Percentiles rank a stretch among this genome's conserved stretches.
These are phyloP conservation scores for Candida sakaeoensis DNA, from an alignment of 805 yeast species.

Conservation along the genomic window DNA sequence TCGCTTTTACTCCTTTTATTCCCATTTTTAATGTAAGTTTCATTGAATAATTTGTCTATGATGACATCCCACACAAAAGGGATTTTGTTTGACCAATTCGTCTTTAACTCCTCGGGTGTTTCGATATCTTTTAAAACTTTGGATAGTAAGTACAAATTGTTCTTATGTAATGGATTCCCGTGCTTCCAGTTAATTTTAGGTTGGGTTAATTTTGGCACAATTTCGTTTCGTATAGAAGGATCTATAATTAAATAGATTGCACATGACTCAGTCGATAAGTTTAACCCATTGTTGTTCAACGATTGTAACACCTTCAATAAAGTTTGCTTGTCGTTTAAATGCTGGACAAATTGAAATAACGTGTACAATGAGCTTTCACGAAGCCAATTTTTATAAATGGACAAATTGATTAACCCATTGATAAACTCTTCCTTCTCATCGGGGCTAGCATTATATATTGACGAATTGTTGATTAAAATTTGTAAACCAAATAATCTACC, in stretches of 20 bases:
- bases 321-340: constrained; percentile 10
- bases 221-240: constrained; percentile 14
- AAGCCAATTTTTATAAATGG: constrained; percentile 74
- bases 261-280: constrained; percentile 74
- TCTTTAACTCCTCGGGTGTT: constrained; percentile 31
- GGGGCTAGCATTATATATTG: constrained; percentile 19
- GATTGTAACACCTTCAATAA: constrained; percentile 33
- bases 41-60: constrained; percentile 37
- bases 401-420: constrained; percentile 49
- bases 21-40: constrained; percentile 33
- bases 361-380: constrained; percentile 78
- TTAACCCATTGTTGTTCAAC: constrained; percentile 51
- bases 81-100: constrained; percentile 70
- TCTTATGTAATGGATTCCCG: constrained; percentile 69
- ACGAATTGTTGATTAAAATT: constrained; percentile 51
- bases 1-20: constrained; percentile 20
- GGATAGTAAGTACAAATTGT: constrained; percentile 59
- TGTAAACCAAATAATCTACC: constrained; percentile 86
- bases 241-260: constrained; percentile 64
- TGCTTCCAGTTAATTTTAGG: constrained; percentile 55
- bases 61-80: constrained; percentile 75
- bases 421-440: constrained; percentile 33
- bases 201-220: constrained; percentile 11
- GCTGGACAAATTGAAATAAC: constrained; percentile 45
- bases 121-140: constrained; percentile 61